These are phyloP conservation scores for Penicillium janthinellum DNA, from an alignment of 2,329 filamentous ascomycete genomes.

Conservation along the genomic window DNA sequence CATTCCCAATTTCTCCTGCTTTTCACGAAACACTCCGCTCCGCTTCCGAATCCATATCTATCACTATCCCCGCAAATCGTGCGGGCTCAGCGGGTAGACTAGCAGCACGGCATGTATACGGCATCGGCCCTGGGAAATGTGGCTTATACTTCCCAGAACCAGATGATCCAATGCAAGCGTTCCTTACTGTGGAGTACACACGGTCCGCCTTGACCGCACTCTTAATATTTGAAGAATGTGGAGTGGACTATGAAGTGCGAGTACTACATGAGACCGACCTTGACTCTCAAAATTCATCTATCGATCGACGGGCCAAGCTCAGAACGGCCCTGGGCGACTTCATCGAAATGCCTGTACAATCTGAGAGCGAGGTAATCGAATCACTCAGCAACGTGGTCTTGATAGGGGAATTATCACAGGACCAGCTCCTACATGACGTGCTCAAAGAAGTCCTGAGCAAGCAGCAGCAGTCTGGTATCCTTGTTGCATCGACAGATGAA, in stretches of 20 bases:
- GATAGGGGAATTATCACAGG: neutral
- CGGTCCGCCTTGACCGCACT: neutral
- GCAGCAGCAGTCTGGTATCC: neutral
- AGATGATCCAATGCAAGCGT: neutral
- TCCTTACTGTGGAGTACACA: neutral
- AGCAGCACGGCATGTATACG: neutral
- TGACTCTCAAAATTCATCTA: neutral
- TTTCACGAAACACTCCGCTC: neutral
- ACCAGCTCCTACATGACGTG: neutral
- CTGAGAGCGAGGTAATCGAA: neutral
- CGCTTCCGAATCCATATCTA: neutral
- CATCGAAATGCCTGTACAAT: neutral
- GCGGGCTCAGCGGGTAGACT: neutral
- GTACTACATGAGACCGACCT: neutral
- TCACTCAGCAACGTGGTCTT: constrained; percentile 1
- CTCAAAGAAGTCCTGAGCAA: constrained; percentile 1
- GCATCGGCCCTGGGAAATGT: neutral
- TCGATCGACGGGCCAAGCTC: neutral
- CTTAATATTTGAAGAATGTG: neutral
- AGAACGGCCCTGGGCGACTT: neutral
- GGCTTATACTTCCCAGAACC: neutral
- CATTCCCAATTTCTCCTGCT: neutral
- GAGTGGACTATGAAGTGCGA: neutral
- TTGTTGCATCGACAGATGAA: neutral
- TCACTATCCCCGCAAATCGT: neutral